These are phyloP conservation scores for Nematodospora valgi DNA, from an alignment of 805 yeast species.

Conservation along the genomic window DNA sequence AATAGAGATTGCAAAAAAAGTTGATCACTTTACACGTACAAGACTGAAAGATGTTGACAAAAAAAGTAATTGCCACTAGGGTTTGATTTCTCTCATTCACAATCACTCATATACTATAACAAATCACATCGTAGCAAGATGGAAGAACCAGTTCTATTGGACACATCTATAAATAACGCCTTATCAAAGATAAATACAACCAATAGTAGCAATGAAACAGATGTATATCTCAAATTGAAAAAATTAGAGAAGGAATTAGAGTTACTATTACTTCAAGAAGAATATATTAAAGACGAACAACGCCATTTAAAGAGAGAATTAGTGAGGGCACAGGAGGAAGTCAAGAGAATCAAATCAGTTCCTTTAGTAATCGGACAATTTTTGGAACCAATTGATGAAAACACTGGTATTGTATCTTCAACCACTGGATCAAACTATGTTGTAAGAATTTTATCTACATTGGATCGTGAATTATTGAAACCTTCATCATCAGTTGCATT, in stretches of 20 bases:
- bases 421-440: conserved; percentile 98
- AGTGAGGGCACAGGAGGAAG: conserved; percentile 97
- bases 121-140: no score
- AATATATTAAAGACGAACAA: conserved; percentile 96
- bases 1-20: not conserved
- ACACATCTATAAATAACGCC: conserved; percentile 11
- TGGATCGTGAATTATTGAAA: conserved; percentile 90
- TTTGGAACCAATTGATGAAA: conserved; percentile 94
- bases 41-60: no score
- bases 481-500: conserved; percentile 95
- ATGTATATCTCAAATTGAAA: conserved; percentile 81
- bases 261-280: conserved; percentile 82
- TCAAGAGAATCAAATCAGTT: conserved; percentile 93
- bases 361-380: conserved; percentile 98
- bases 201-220: conserved; percentile 38
- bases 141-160: conserved; percentile 37
- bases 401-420: conserved; percentile 93
- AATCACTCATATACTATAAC: no score
- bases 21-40: no score
- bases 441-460: conserved; percentile 88
- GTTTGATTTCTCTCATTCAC: not conserved
- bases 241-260: conserved; percentile 89
- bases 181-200: conserved; percentile 7
- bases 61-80: not conserved
- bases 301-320: conserved; percentile 93